Percentiles rank a stretch among this genome's conserved stretches.
Evolutionary conservation across 495 filamentous ascomycete species (phyloP).

Genomic region (Aspergillus cristatus): DNA sequence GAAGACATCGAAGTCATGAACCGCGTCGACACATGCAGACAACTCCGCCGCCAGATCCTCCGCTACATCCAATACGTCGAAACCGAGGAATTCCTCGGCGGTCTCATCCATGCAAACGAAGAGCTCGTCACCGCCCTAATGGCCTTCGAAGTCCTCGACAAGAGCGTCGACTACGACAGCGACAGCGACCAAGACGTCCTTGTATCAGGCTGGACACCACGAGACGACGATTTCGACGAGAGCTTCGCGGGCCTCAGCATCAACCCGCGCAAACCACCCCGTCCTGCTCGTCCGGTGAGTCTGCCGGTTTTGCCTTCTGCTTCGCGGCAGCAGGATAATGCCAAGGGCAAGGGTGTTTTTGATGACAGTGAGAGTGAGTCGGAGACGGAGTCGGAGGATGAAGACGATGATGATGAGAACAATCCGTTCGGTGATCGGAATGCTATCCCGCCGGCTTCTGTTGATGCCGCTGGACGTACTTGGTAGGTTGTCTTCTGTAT

Average conservation of each 20-base stretch:
- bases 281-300: slow-evolving; percentile 23
- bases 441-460: slow-evolving; percentile 52
- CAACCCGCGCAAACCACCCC: slow-evolving; percentile 34
- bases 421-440: slow-evolving; percentile 75
- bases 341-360: background rate
- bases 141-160: slow-evolving; percentile 89
- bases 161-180: slow-evolving; percentile 92
- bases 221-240: slow-evolving; percentile 24
- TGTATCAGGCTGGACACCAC: slow-evolving; percentile 27
- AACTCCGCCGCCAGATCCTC: slow-evolving; percentile 70
- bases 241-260: slow-evolving; percentile 32
- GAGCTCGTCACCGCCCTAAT: slow-evolving; percentile 85
- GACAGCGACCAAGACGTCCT: slow-evolving; percentile 64
- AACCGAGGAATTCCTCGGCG: slow-evolving; percentile 70
- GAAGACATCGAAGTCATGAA: slow-evolving; percentile 68
- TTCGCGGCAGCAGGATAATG: slow-evolving; percentile 10
- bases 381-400: slow-evolving; percentile 43
- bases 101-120: slow-evolving; percentile 74
- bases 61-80: slow-evolving; percentile 86
- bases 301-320: slow-evolving; percentile 20
- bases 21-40: slow-evolving; percentile 80
- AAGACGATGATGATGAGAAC: slow-evolving; percentile 55
- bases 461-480: slow-evolving; percentile 44
- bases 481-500: too few relatives aligned
- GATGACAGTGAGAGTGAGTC: slow-evolving; percentile 32